phyloP scores from a whole-genome alignment of 2,329 filamentous ascomycete species.

The Ophiostoma piceae region DNA sequence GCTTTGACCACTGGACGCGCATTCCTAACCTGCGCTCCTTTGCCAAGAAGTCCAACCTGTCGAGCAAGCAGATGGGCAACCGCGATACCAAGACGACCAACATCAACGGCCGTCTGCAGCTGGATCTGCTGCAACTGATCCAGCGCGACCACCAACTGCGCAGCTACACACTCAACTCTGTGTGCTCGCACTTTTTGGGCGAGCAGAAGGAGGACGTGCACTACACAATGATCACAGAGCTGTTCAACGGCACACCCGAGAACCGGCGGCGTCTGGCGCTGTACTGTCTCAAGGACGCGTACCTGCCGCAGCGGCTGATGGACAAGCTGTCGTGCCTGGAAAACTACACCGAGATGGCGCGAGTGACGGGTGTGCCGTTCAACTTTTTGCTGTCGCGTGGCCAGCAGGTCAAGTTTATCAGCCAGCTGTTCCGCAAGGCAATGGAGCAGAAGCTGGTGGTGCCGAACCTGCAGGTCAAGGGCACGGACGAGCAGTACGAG shows the following conservation, averaged over 20 bases:
- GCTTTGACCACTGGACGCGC: conserved; percentile 85
- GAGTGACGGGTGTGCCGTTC: conserved; percentile 97
- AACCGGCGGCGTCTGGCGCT: conserved; percentile 84
- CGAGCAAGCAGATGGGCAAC: conserved; percentile 97
- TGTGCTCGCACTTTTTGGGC: conserved; percentile 87
- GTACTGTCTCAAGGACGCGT: conserved; percentile 97
- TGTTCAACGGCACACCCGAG: conserved; percentile 94
- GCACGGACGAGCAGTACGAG: conserved; percentile 84
- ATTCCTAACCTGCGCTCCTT: conserved; percentile 65
- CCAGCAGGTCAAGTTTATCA: conserved; percentile 97
- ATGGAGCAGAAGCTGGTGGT: conserved; percentile 90
- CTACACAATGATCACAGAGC: conserved; percentile 97
- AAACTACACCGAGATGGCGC: conserved; percentile 99
- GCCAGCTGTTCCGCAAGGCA: conserved; percentile 92
- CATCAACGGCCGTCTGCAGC: conserved; percentile 85
- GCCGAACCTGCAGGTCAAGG: conserved; percentile 70
- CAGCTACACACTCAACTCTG: conserved; percentile 96
- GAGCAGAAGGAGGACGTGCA: conserved; percentile 99
- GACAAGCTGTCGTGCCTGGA: conserved; percentile 98
- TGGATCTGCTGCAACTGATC: conserved; percentile 90
- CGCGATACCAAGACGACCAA: conserved; percentile 92
- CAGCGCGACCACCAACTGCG: conserved; percentile 91
- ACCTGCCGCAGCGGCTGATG: conserved; percentile 87
- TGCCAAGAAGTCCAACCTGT: conserved; percentile 77
- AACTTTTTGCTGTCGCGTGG: conserved; percentile 87